Percentiles rank a stretch among this genome's conserved stretches.
Conservation (phyloP, 2,329 filamentous ascomycete genomes). For the Blumeria hordei region DNA sequence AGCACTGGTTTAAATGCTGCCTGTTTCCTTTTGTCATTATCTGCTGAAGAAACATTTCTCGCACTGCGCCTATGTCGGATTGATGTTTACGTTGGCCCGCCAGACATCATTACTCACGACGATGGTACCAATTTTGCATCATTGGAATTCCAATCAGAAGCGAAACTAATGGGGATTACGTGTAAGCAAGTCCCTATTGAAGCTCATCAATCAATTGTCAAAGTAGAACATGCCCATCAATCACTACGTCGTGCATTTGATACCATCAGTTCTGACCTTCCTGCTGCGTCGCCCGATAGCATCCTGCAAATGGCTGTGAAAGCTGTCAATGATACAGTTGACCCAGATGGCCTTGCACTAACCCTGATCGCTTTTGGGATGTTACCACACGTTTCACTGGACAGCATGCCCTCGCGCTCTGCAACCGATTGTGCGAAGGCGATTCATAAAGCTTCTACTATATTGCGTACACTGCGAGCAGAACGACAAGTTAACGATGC, state of each 20-base stretch:
- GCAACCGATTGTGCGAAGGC: neutral
- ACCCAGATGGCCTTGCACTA: neutral
- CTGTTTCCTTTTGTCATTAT: neutral
- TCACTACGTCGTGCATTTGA: neutral
- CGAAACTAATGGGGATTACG: neutral
- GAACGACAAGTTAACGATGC: slow-evolving; percentile 1
- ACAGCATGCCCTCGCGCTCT: neutral
- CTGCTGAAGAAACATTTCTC: neutral
- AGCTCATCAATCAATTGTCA: neutral
- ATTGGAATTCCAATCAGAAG: neutral
- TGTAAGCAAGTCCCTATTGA: neutral
- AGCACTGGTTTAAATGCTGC: neutral
- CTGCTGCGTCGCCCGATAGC: neutral
- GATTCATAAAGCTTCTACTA: slow-evolving; percentile 3
- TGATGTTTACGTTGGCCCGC: neutral
- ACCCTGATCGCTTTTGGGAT: neutral
- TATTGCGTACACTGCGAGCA: slow-evolving; percentile 2
- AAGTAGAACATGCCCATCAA: neutral
- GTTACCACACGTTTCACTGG: neutral
- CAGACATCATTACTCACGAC: neutral
- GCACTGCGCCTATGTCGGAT: neutral
- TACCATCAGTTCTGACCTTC: neutral
- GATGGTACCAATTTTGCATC: neutral
- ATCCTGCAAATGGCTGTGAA: slow-evolving; percentile 1
- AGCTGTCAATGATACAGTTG: neutral